These are phyloP conservation scores for Globisporangium abappressorium DNA, from an alignment of 352 stramenopile genomes.

Conservation along the genomic window DNA sequence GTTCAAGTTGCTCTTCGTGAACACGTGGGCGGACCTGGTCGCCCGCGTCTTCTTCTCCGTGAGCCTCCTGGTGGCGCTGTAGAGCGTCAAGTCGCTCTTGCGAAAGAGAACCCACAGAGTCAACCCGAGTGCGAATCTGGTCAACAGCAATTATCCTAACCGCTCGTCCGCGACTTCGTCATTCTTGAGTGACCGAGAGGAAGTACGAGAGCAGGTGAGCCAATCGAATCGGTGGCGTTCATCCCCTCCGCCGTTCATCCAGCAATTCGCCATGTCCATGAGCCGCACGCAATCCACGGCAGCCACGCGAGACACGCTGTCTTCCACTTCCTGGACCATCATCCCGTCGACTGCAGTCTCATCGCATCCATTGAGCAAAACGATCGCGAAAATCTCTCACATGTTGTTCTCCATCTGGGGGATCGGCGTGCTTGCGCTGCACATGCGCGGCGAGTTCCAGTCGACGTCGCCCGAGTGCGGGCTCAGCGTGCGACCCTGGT, in stretches of 20 bases:
- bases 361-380: not conserved
- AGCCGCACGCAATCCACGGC: not conserved
- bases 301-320: not conserved
- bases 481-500: slow-evolving; percentile 32
- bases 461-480: slow-evolving; percentile 13
- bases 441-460: slow-evolving; percentile 16
- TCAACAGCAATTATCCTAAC: not conserved
- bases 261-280: not conserved
- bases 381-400: slow-evolving; percentile 4
- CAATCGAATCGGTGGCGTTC: not conserved
- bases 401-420: slow-evolving; percentile 27
- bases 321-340: not conserved
- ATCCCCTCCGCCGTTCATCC: not conserved
- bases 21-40: slow-evolving; percentile 30
- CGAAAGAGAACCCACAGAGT: not conserved
- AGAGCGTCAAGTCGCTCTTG: slow-evolving; percentile 33
- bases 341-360: slow-evolving; percentile 6
- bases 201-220: not conserved
- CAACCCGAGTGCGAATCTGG: not conserved
- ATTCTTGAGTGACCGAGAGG: not conserved
- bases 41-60: slow-evolving; percentile 37
- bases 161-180: not conserved
- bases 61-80: slow-evolving; percentile 28
- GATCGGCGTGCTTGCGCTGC: slow-evolving; percentile 15
- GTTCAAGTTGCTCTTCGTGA: slow-evolving; percentile 25